Evolutionary conservation across 345 rosid genomes (phyloP).

Genomic region (Lumnitzera racemosa): DNA sequence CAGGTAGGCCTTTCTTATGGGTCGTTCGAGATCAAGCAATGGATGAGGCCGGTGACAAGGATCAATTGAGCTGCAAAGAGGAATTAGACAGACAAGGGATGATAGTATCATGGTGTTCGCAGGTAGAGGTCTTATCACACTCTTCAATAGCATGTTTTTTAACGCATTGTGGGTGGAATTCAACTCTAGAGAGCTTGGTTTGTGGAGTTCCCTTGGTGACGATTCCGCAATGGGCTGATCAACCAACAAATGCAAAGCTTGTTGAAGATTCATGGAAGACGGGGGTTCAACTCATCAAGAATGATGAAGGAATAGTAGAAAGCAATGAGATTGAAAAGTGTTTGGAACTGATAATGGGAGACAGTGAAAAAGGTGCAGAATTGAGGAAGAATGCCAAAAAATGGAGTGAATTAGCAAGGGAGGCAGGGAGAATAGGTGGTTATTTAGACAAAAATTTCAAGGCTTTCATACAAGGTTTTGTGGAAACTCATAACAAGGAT

Average conservation of each 20-base stretch:
- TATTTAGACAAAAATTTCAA: constrained; percentile 36
- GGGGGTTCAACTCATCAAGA: constrained; percentile 32
- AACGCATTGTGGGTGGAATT: too few species aligned
- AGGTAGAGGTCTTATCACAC: too few species aligned
- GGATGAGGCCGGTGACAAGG: constrained; percentile 16
- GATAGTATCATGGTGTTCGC: too few species aligned
- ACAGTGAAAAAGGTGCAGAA: constrained; percentile 11
- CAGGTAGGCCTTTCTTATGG: constrained; percentile 43
- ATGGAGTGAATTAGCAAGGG: constrained; percentile 43
- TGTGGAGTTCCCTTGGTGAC: too few species aligned
- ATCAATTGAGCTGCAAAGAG: constrained; percentile 1
- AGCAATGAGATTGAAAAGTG: constrained; percentile 44
- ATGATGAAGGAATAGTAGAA: constrained; percentile 35
- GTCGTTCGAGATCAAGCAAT: constrained; percentile 17
- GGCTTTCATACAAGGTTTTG: constrained; percentile 25
- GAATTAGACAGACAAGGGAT: too few species aligned
- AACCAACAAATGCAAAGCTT: too few species aligned
- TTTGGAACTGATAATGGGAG: constrained; percentile 40
- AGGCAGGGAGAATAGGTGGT: constrained; percentile 33
- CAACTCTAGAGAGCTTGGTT: too few species aligned
- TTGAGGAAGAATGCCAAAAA: constrained; percentile 25
- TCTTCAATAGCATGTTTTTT: too few species aligned
- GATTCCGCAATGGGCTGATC: too few species aligned
- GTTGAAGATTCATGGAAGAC: constrained; percentile 24
- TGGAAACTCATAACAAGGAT: too few species aligned